Evolutionary conservation across 805 yeast species (phyloP), one percentile per base, ranked within the genome.

Genomic region (Candida morakotiae): DNA sequence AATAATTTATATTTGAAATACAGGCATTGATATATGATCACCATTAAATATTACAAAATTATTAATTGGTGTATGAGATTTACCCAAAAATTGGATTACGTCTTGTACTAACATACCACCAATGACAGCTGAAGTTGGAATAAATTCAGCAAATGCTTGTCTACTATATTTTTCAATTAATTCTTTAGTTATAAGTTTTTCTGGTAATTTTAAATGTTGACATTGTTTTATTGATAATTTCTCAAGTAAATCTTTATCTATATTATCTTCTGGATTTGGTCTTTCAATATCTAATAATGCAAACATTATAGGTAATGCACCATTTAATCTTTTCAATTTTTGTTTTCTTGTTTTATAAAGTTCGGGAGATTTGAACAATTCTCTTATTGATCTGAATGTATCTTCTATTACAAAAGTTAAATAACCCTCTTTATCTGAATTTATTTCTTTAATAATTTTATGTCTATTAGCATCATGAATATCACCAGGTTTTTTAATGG

Each of bases 101-200:
- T 89, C 96, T 60, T 93, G 98, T 2, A 95, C 84, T 17, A 91
- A 60, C 1, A 87, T 73, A 1, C 98, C 98, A 5, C 98, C 98
- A 5, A 91, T 48, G 2, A 93, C 75, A 0, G 98, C 94, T 4
- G 93, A 79, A 0, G 81, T 81, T 1, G 97, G 96, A 9, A 87
- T 73, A 46, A 84, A 76, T 52, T 88, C 94, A 2, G 87, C 59
- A 44, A 51, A 65, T 6, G 70, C 71, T 51, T 83, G 87, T 15
- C 52, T 56, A 1, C 71, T 45, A 31, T 81, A 56, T 18, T 59
- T 51, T 4, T 61, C 55, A 18, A 75, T 44, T 35, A 69, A 60
- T 19, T 68, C 69, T 9, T 71, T 63, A 13, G 68, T 62, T 2
- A 76, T 41, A 5, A 75, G 58, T 2, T 69, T 62, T 1, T 51